These are phyloP conservation scores for Dacryopinax primogenitus DNA, from an alignment of 768 basidiomycete genomes.

Conservation along the genomic window DNA sequence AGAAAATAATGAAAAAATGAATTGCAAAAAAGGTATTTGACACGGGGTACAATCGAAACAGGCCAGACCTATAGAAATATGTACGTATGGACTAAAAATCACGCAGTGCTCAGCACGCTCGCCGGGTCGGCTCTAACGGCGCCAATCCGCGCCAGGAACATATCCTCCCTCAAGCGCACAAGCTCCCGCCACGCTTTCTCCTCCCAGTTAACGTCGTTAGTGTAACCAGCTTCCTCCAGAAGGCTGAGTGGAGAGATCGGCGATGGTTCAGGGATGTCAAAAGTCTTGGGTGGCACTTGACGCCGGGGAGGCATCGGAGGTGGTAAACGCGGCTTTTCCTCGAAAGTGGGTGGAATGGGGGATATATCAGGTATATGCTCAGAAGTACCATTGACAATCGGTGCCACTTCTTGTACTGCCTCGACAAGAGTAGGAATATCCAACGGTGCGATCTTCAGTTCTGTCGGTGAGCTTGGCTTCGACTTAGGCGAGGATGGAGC, in stretches of 20 bases:
- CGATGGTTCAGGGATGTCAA: not conserved
- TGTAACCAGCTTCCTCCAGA: constrained; percentile 20
- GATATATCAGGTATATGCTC: constrained; percentile 5
- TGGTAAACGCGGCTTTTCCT: not conserved
- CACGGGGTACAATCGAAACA: not conserved
- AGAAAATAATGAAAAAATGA: not conserved
- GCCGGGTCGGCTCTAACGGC: constrained; percentile 23
- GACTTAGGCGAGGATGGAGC: constrained; percentile 9
- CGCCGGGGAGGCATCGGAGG: constrained; percentile 1
- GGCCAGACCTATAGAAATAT: not conserved
- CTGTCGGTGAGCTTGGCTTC: not conserved
- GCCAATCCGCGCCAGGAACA: constrained; percentile 78
- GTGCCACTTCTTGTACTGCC: not conserved
- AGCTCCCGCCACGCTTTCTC: constrained; percentile 76
- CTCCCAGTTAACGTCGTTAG: constrained; percentile 67
- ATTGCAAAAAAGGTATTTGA: not conserved
- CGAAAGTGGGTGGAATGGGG: not conserved
- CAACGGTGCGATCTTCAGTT: not conserved
- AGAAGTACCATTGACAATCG: not conserved
- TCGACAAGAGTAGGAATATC: not conserved
- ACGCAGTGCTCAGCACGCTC: not conserved
- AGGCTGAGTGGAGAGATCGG: constrained; percentile 9
- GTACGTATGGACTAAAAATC: not conserved
- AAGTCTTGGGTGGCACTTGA: not conserved
- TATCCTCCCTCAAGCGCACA: constrained; percentile 56